phyloP scores from a whole-genome alignment of 202 grass and related monocot species.

The Panicum virgatum region DNA sequence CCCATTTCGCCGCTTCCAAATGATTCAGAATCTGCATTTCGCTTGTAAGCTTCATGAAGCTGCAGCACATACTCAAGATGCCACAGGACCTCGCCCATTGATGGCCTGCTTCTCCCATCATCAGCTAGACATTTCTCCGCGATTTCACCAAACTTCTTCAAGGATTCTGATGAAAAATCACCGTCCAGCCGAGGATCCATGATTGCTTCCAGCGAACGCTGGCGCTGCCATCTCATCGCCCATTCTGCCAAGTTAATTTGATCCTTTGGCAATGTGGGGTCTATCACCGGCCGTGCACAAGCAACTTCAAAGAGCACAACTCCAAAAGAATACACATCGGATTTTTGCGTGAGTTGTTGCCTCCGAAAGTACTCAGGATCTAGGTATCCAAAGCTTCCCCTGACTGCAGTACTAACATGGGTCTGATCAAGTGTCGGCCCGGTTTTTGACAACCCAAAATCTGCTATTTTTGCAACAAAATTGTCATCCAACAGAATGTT shows the following conservation, averaged over 20 bases:
- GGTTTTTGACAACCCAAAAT: conserved; percentile 87
- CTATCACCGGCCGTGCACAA: conserved; percentile 87
- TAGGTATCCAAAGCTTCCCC: conserved; percentile 93
- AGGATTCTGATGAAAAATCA: conserved; percentile 80
- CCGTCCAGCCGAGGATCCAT: conserved; percentile 67
- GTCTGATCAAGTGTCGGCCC: conserved; percentile 92
- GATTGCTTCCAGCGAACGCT: conserved; percentile 74
- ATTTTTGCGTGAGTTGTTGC: conserved; percentile 94
- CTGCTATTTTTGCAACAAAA: conserved; percentile 95
- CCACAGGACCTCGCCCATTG: conserved; percentile 93
- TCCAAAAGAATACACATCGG: conserved; percentile 96
- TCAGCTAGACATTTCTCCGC: conserved; percentile 92
- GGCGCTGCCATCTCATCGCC: conserved; percentile 93
- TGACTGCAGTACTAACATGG: conserved; percentile 96
- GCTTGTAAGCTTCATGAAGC: conserved; percentile 87
- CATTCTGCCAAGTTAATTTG: conserved; percentile 97
- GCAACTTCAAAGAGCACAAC: conserved; percentile 92
- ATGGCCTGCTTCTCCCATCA: conserved; percentile 79
- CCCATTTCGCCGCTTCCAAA: conserved; percentile 83
- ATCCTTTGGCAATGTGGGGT: conserved; percentile 83
- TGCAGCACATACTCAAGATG: conserved; percentile 91
- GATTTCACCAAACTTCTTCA: conserved; percentile 95
- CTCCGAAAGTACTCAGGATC: conserved; percentile 93
- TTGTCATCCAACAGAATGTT: conserved; percentile 90
- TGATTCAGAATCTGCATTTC: conserved; percentile 62